These are phyloP conservation scores for Dryas integrifolia DNA, from an alignment of 331 rosid species.

Conservation along the genomic window DNA sequence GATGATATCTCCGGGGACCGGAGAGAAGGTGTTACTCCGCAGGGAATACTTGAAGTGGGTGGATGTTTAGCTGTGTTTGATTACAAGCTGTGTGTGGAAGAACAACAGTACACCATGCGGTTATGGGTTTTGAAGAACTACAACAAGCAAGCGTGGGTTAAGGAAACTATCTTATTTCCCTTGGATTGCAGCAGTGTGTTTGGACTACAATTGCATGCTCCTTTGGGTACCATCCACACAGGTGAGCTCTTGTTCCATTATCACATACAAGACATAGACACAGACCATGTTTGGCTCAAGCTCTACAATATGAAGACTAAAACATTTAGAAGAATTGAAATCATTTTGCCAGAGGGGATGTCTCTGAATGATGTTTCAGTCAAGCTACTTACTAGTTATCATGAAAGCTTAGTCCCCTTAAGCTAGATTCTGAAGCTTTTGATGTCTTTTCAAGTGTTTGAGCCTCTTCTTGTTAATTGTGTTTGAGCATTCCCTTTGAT, in stretches of 20 bases:
- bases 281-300: background rate
- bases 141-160: background rate
- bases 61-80: background rate
- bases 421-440: no score
- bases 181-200: no score
- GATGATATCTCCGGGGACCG: no score
- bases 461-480: no score
- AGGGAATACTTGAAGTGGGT: background rate
- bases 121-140: background rate
- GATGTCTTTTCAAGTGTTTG: no score
- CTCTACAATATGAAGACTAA: background rate
- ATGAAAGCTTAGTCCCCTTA: background rate
- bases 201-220: background rate
- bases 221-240: background rate
- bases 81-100: background rate
- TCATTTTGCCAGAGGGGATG: background rate
- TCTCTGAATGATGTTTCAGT: background rate
- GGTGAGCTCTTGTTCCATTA: background rate
- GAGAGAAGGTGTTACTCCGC: background rate
- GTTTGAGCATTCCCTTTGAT: no score
- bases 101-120: background rate
- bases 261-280: no score
- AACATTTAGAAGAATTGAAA: background rate
- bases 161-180: background rate
- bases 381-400: background rate